phyloP scores from a whole-genome alignment of 2,329 filamentous ascomycete species.

The Trichoderma citrinoviride region DNA sequence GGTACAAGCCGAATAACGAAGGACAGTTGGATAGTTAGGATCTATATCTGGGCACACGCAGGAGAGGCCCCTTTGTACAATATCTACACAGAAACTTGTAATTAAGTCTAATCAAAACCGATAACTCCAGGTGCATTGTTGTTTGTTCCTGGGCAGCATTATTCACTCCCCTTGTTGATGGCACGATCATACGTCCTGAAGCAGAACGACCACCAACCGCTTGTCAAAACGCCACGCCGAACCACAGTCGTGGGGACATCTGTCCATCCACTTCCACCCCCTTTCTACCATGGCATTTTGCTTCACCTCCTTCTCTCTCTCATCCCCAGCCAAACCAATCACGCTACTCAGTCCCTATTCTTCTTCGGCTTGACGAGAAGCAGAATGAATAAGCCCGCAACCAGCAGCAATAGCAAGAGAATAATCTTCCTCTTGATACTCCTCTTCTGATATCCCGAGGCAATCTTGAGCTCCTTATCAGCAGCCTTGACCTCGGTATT shows the following conservation, averaged over 20 bases:
- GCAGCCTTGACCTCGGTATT: slow-evolving; percentile 88
- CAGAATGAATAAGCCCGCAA: slow-evolving; percentile 83
- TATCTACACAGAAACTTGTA: slow-evolving; percentile 20
- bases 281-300: background rate
- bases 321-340: background rate
- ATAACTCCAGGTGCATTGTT: slow-evolving; percentile 31
- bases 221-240: slow-evolving; percentile 17
- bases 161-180: slow-evolving; percentile 33
- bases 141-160: slow-evolving; percentile 26
- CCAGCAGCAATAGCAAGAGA: slow-evolving; percentile 77
- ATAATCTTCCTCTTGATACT: slow-evolving; percentile 92
- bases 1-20: background rate
- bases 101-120: slow-evolving; percentile 26
- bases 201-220: slow-evolving; percentile 12
- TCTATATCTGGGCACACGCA: background rate
- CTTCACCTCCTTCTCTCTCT: background rate
- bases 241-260: background rate
- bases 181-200: slow-evolving; percentile 22
- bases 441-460: slow-evolving; percentile 83
- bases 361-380: slow-evolving; percentile 75
- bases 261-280: background rate
- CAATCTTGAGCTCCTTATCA: slow-evolving; percentile 85
- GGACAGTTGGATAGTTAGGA: slow-evolving; percentile 9
- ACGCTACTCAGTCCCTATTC: slow-evolving; percentile 28
- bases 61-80: slow-evolving; percentile 16